A percentile compares a stretch with the other conserved stretches of the same genome.
Conservation (phyloP, 106 monocot species). For the Agapanthus africanus region DNA sequence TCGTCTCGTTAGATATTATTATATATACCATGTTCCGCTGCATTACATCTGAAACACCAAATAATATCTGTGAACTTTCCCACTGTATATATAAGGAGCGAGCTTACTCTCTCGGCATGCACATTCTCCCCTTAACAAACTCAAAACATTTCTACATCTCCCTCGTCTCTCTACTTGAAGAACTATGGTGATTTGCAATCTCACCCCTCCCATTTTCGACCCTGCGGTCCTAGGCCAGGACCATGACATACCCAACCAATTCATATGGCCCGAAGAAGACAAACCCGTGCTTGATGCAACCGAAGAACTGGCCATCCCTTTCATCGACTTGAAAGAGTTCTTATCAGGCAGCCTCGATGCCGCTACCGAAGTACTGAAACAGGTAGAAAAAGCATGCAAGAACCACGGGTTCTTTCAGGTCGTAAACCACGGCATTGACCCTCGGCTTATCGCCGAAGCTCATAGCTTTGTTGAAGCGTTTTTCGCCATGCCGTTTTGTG, state of each 20-base stretch:
- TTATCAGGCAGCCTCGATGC: slow-evolving; percentile 14
- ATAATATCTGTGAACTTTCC: no score
- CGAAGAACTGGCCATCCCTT: slow-evolving; percentile 54
- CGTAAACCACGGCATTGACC: slow-evolving; percentile 70
- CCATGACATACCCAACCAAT: slow-evolving; percentile 45
- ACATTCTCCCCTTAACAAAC: no score
- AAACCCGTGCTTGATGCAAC: slow-evolving; percentile 34
- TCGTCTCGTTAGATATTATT: no score
- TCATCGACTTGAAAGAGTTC: slow-evolving; percentile 50
- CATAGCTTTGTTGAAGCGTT: slow-evolving; percentile 50
- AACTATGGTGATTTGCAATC: no score
- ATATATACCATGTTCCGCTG: no score
- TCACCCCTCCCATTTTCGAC: slow-evolving; percentile 45
- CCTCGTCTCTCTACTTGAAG: no score
- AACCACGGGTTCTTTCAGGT: slow-evolving; percentile 96
- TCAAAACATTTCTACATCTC: no score
- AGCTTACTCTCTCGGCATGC: no score
- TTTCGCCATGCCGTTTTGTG: slow-evolving; percentile 59
- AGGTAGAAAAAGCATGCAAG: slow-evolving; percentile 49
- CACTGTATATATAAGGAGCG: no score
- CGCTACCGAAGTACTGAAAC: slow-evolving; percentile 9
- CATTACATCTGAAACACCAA: no score
- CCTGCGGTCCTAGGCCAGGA: slow-evolving; percentile 27
- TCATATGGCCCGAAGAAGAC: slow-evolving; percentile 70
- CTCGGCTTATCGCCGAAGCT: slow-evolving; percentile 43